Evolutionary conservation across 148 eudicot species (phyloP).

Genomic region (Camellia japonica): DNA sequence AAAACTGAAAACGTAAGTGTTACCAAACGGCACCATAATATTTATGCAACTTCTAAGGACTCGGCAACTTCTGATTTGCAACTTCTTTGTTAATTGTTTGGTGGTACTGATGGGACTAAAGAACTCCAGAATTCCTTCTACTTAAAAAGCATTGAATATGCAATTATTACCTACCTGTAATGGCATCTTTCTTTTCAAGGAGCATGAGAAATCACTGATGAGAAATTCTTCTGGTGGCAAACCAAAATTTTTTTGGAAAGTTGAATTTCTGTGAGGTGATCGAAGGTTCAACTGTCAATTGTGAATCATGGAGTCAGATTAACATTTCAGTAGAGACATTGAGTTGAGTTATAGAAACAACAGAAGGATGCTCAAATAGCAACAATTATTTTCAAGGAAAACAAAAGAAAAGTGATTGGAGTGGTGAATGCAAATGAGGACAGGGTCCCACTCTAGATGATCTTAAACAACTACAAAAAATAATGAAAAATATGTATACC

Average conservation of each 20-base stretch:
- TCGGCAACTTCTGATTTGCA: not conserved
- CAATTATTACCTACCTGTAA: slow-evolving; percentile 74
- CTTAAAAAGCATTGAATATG: not conserved
- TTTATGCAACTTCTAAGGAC: not conserved
- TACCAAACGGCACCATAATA: too few species aligned
- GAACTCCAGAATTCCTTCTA: not conserved
- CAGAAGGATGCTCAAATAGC: not conserved
- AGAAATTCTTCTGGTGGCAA: slow-evolving; percentile 90
- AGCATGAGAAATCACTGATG: slow-evolving; percentile 81
- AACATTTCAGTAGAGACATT: not conserved
- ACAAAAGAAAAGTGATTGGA: slow-evolving; percentile 3
- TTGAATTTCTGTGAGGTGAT: slow-evolving; percentile 79
- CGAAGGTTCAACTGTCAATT: slow-evolving; percentile 66
- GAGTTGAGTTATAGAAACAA: not conserved
- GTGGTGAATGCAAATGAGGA: not conserved
- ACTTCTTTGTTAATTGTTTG: not conserved
- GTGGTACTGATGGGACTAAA: not conserved
- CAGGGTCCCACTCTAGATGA: not conserved
- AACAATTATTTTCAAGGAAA: not conserved
- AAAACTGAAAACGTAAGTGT: too few species aligned
- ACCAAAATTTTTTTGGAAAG: slow-evolving; percentile 77
- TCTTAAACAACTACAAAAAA: not conserved
- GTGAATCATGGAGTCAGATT: slow-evolving; percentile 19
- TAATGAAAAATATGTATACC: slow-evolving; percentile 34
- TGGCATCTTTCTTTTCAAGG: slow-evolving; percentile 73